Conservation (phyloP, 208 protist species). For the Porcisia hertigi region DNA sequence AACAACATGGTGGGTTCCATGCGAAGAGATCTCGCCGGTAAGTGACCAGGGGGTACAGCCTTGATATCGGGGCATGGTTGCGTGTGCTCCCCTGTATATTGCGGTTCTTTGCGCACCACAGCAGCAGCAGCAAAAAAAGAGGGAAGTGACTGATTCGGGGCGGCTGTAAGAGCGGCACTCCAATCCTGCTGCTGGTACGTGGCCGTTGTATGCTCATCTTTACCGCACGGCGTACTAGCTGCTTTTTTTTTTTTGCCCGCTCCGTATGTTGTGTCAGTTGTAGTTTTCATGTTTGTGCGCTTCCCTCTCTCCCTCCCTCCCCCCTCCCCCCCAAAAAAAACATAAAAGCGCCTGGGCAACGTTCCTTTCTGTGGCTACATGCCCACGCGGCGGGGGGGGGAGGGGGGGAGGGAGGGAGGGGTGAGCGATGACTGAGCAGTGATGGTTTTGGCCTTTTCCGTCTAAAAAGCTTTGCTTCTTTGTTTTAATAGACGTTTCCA, state of each 20-base stretch:
- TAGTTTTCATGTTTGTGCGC: too few relatives aligned
- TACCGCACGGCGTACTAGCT: not conserved
- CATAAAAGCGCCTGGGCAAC: too few relatives aligned
- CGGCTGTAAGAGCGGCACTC: not conserved
- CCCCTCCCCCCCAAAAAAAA: too few relatives aligned
- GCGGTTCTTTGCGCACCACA: not conserved
- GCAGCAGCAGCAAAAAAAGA: not conserved
- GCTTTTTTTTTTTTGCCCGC: not conserved
- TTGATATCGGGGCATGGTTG: not conserved
- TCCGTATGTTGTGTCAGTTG: too few relatives aligned
- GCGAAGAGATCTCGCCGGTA: slow-evolving; percentile 53
- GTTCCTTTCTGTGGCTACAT: not conserved
- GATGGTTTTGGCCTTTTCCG: not conserved
- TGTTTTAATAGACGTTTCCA: not conserved
- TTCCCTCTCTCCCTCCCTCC: too few relatives aligned
- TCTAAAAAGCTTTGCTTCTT: not conserved
- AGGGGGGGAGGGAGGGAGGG: not conserved
- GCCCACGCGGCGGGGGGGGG: not conserved
- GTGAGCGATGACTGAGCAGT: not conserved
- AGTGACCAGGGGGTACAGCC: slow-evolving; percentile 1
- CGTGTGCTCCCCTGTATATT: not conserved
- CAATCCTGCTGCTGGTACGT: not conserved
- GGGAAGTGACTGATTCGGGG: not conserved
- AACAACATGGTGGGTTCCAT: slow-evolving; percentile 79
- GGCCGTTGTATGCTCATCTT: not conserved